Conservation (phyloP, 805 yeast species). For the Starmerella sp. region DNA sequence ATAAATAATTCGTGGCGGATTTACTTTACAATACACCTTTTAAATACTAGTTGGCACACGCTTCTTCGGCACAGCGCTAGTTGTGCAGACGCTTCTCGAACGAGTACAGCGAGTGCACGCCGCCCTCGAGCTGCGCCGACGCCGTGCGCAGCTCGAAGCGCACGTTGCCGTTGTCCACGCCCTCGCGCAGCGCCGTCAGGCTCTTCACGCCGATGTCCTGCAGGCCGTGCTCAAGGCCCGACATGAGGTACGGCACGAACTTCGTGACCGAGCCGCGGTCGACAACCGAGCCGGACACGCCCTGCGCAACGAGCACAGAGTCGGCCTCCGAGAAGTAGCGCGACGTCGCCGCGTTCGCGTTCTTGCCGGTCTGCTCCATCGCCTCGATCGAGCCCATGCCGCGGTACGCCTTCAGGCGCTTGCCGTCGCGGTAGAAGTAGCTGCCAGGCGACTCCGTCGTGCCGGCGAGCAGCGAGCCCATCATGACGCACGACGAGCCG, state of each 20-base stretch:
- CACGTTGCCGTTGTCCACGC: slow-evolving; percentile 55
- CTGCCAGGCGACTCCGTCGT: slow-evolving; percentile 97
- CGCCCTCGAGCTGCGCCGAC: slow-evolving; percentile 98
- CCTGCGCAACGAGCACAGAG: slow-evolving; percentile 94
- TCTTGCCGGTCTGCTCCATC: slow-evolving; percentile 78
- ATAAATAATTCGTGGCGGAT: background rate
- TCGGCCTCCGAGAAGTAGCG: slow-evolving; percentile 96
- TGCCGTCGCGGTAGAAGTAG: slow-evolving; percentile 94
- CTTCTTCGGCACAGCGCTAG: slow-evolving; percentile 27
- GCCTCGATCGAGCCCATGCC: slow-evolving; percentile 99
- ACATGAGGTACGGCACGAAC: slow-evolving; percentile 85
- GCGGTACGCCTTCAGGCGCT: slow-evolving; percentile 92
- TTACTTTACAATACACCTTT: background rate
- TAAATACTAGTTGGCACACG: background rate
- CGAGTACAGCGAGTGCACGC: slow-evolving; percentile 90
- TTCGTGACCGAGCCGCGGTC: slow-evolving; percentile 93
- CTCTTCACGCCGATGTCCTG: slow-evolving; percentile 91
- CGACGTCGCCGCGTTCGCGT: slow-evolving; percentile 95
- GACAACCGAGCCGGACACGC: slow-evolving; percentile 93
- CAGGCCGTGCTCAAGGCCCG: slow-evolving; percentile 96
- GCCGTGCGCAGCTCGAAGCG: slow-evolving; percentile 98
- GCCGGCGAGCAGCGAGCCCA: slow-evolving; percentile 99
- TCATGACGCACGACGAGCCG: slow-evolving; percentile 96
- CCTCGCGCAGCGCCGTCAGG: slow-evolving; percentile 47
- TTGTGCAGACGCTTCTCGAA: slow-evolving; percentile 96